phyloP scores from a whole-genome alignment of 2,329 filamentous ascomycete species.

The Nemania sp. region DNA sequence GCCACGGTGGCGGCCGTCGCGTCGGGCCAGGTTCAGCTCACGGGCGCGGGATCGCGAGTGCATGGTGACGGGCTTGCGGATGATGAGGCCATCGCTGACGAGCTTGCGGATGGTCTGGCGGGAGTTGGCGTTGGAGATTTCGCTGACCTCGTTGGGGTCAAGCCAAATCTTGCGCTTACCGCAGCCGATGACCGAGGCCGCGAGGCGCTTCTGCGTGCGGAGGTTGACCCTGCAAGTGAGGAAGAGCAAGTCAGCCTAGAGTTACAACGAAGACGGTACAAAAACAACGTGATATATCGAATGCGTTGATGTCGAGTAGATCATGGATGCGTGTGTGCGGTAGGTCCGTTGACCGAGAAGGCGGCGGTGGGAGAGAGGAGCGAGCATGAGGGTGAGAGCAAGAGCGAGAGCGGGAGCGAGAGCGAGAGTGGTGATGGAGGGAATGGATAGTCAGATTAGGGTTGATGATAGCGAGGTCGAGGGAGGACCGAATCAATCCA shows the following conservation, averaged over 20 bases:
- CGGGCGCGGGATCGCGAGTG: conserved; percentile 98
- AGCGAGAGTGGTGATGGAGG: too few relatives aligned
- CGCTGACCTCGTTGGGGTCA: conserved; percentile 98
- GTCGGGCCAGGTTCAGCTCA: conserved; percentile 92
- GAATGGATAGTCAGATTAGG: neutral
- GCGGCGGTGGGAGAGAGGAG: neutral
- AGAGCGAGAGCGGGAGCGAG: too few relatives aligned
- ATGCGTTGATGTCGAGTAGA: neutral
- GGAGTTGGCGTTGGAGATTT: conserved; percentile 99
- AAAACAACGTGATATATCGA: neutral
- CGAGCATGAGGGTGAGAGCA: neutral
- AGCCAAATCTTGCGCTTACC: conserved; percentile 99
- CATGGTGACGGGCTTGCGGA: conserved; percentile 99
- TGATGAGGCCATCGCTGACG: conserved; percentile 99
- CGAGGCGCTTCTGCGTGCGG: conserved; percentile 99
- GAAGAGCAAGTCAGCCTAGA: conserved; percentile 35
- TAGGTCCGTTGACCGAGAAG: neutral
- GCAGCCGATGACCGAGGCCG: conserved; percentile 97
- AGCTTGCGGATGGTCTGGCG: conserved; percentile 99
- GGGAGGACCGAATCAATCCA: neutral
- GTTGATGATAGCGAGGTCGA: neutral
- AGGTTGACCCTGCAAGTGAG: conserved; percentile 89
- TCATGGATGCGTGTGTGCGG: neutral
- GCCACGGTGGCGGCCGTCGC: conserved; percentile 97
- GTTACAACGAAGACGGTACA: neutral